Evolutionary conservation across 176 grass and related monocot species (phyloP).

Genomic region (Oryza nivara): DNA sequence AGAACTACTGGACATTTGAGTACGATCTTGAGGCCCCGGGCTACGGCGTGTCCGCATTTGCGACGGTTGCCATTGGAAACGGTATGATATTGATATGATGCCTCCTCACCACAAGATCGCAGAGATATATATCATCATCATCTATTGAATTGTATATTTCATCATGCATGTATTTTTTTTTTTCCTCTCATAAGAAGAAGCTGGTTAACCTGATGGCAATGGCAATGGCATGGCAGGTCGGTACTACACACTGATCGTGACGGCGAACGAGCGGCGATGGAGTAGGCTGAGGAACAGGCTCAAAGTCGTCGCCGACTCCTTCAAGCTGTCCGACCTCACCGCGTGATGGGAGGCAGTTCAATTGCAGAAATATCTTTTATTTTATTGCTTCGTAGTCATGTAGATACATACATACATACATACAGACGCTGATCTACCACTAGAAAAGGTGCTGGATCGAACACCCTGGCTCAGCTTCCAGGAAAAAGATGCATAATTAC

Average conservation of each 20-base stretch:
- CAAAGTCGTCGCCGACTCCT: constrained; percentile 89
- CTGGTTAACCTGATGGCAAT: neutral
- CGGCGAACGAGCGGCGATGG: constrained; percentile 89
- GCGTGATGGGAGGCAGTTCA: constrained; percentile 15
- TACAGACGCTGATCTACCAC: neutral
- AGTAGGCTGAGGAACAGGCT: constrained; percentile 76
- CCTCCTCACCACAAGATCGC: neutral
- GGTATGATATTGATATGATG: constrained; percentile 24
- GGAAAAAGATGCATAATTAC: neutral
- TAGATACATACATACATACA: neutral
- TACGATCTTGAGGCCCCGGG: constrained; percentile 79
- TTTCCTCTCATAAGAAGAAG: neutral
- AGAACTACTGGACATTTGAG: constrained; percentile 98
- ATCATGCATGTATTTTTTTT: neutral
- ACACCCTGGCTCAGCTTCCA: too few relatives aligned
- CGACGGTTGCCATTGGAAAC: constrained; percentile 88
- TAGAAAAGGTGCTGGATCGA: neutral
- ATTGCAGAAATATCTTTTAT: too few relatives aligned
- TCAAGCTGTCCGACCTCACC: constrained; percentile 61
- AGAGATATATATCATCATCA: neutral
- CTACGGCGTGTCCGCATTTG: constrained; percentile 75
- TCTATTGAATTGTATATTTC: too few relatives aligned
- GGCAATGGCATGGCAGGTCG: constrained; percentile 44
- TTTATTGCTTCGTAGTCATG: neutral
- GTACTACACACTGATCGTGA: constrained; percentile 85